These are phyloP conservation scores for Hortaea werneckii DNA, from an alignment of 2,329 filamentous ascomycete species.

Conservation along the genomic window DNA sequence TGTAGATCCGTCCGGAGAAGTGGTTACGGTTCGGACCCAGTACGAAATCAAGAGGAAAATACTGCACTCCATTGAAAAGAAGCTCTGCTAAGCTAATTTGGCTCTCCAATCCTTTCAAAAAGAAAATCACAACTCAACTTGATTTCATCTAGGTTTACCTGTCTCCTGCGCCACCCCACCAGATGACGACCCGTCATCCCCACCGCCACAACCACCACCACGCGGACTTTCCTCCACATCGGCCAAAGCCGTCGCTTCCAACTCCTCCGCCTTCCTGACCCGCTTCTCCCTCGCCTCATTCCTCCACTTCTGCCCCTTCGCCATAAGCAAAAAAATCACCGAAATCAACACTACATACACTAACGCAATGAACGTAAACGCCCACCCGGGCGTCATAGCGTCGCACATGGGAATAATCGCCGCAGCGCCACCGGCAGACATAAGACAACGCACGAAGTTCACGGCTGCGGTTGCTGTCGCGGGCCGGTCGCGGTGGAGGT, in stretches of 20 bases:
- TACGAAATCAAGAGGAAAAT: no score
- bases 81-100: no score
- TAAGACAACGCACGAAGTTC: slow-evolving; percentile 34
- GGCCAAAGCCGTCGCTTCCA: background rate
- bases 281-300: slow-evolving; percentile 11
- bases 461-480: slow-evolving; percentile 35
- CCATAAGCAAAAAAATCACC: slow-evolving; percentile 16
- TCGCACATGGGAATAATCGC: slow-evolving; percentile 26
- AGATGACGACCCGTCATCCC: background rate
- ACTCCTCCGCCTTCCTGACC: slow-evolving; percentile 1
- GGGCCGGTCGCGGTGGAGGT: slow-evolving; percentile 31
- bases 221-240: background rate
- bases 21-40: no score
- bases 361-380: slow-evolving; percentile 11
- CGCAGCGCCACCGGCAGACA: slow-evolving; percentile 33
- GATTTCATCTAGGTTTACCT: no score
- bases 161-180: no score
- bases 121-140: no score
- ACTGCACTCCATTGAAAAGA: no score
- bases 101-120: no score
- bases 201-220: background rate
- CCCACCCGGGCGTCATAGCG: slow-evolving; percentile 10
- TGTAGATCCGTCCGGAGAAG: background rate
- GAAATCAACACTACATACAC: slow-evolving; percentile 13
- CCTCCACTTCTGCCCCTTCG: slow-evolving; percentile 12